Evolutionary conservation across 148 eudicot species (phyloP).

Genomic region (Rhododendron griersonianum): DNA sequence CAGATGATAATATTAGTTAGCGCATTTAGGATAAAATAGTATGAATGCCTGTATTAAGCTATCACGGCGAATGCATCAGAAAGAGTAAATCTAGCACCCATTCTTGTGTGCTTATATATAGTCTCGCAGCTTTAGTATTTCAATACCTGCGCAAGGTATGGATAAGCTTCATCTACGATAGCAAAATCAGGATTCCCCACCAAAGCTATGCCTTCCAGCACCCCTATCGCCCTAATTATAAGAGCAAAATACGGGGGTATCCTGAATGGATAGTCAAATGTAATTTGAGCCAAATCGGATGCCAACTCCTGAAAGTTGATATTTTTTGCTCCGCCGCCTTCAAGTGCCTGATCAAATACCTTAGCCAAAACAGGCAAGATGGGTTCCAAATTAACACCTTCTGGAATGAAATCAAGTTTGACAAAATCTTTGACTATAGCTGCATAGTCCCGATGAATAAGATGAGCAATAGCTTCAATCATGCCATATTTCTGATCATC

Average conservation of each 20-base stretch:
- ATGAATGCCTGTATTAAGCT: not conserved
- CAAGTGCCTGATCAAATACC: slow-evolving; percentile 99
- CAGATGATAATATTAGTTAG: not conserved
- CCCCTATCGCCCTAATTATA: slow-evolving; percentile 97
- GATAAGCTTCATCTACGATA: slow-evolving; percentile 99
- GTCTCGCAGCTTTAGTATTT: not conserved
- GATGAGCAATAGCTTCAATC: slow-evolving; percentile 99
- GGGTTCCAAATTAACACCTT: slow-evolving; percentile 91
- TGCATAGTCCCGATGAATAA: slow-evolving; percentile 88
- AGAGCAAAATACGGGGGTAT: slow-evolving; percentile 99
- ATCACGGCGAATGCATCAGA: not conserved
- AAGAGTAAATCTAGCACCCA: not conserved
- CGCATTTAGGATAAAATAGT: not conserved
- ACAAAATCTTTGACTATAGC: slow-evolving; percentile 99
- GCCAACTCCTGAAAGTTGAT: slow-evolving; percentile 97
- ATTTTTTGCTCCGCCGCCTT: slow-evolving; percentile 99
- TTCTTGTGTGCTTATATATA: not conserved
- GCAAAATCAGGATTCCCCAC: slow-evolving; percentile 98
- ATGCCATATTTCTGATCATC: slow-evolving; percentile 99
- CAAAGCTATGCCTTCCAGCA: slow-evolving; percentile 96
- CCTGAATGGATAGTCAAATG: slow-evolving; percentile 95
- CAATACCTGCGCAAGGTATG: slow-evolving; percentile 95
- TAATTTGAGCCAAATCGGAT: slow-evolving; percentile 94
- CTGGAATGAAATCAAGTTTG: slow-evolving; percentile 84
- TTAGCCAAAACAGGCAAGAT: slow-evolving; percentile 94